Evolutionary conservation across 169 alveolate species (phyloP), one percentile per base, ranked within the genome.

Genomic region (Besnoitia besnoiti): DNA sequence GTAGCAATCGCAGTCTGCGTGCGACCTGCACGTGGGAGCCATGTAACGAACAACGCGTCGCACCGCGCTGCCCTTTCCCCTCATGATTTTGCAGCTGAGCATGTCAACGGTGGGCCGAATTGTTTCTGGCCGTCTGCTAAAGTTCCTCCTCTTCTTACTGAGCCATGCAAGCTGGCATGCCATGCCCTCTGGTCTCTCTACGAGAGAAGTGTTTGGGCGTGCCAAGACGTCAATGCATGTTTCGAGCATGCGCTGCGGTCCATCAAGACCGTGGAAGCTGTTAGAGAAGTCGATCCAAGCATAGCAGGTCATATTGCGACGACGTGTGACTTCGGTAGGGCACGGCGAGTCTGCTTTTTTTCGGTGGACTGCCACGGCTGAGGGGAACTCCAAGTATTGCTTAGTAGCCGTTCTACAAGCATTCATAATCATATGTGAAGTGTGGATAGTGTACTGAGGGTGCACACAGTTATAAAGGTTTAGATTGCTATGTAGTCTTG

Each of bases 51-150:
- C n/a, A n/a, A n/a, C n/a, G n/a, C n/a, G n/a, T n/a, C n/a, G n/a
- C n/a, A n/a, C n/a, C n/a, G n/a, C n/a, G n/a, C n/a, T n/a, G n/a
- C n/a, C n/a, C n/a, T n/a, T n/a, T n/a, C n/a, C n/a, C n/a, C n/a
- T n/a, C n/a, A n/a, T 27, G 30, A 55, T 55, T 73, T 39, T 39
- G 40, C 84, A 73, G 84, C 46, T 73, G 30, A 37, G 14, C 42
- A 44, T 30, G 33, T 73, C 50, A 77, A 77, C 59, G 87, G 87
- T 4, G 87, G 87, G 19, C 87, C 87, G 35, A 77, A 77, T 37
- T 77, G 87, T 35, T 30, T 21, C 33, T 19, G 40, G 87, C 61
- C 55, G 40, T 21, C 87, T 21, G 87, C 50, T 21, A 77, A 39
- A 0, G 59, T 77, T 21, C 87, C 87, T 35, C 21, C 39, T 46